phyloP scores from a whole-genome alignment of 106 monocot species.

The Vanilla planifolia region DNA sequence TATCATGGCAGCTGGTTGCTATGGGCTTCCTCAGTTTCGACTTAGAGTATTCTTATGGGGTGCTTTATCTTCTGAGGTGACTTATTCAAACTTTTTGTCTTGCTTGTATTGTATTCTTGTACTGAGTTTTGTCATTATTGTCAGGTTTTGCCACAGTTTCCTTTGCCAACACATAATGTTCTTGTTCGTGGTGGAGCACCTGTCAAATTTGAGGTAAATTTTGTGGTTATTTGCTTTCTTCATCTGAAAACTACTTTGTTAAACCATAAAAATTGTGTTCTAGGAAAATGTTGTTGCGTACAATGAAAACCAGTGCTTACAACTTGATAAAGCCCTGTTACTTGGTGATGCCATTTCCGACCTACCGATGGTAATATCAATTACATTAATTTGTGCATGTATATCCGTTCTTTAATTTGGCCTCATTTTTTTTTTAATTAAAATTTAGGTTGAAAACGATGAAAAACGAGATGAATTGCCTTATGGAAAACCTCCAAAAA shows the following conservation, averaged over 20 bases:
- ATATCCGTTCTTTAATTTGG: no score
- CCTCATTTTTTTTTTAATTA: not conserved
- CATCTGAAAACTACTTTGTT: not conserved
- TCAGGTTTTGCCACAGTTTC: conserved; percentile 19
- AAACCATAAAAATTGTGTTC: not conserved
- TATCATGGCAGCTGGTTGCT: conserved; percentile 21
- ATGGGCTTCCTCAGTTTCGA: conserved; percentile 22
- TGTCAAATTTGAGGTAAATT: conserved; percentile 21
- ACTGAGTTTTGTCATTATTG: not conserved
- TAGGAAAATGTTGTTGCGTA: conserved; percentile 10
- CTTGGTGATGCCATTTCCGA: conserved; percentile 10
- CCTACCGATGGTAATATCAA: not conserved
- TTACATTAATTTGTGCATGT: not conserved
- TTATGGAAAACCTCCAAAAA: conserved; percentile 8
- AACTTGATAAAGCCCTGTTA: conserved; percentile 3
- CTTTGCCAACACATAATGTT: conserved; percentile 19
- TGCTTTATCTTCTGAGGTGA: conserved; percentile 10
- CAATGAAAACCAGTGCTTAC: not conserved
- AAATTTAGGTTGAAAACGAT: conserved; percentile 13
- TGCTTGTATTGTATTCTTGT: not conserved
- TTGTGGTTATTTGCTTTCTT: not conserved
- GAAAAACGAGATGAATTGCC: conserved; percentile 23
- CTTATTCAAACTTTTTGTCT: not conserved
- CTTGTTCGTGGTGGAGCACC: conserved; percentile 7
- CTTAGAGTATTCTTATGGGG: conserved; percentile 29